Percentiles rank a stretch among this genome's conserved stretches.
These are phyloP conservation scores for Suillus subalutaceus DNA, from an alignment of 768 basidiomycete species.

Conservation along the genomic window DNA sequence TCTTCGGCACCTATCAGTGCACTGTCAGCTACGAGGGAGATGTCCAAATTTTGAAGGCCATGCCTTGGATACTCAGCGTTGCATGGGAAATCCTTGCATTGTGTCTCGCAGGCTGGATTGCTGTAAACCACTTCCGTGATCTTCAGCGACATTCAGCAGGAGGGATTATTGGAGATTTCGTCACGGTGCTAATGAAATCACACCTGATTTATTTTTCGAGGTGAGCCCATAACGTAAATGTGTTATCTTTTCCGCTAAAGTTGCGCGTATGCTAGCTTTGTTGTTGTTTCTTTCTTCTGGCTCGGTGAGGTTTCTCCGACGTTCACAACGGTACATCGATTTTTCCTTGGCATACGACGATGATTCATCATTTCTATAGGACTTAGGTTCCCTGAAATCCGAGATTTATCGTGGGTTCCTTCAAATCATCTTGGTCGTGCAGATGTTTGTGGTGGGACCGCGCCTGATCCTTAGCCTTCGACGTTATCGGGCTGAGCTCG, in stretches of 20 bases:
- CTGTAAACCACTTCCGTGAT: background rate
- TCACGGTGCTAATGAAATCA: background rate
- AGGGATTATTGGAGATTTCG: background rate
- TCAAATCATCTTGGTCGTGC: background rate
- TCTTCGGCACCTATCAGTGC: conserved; percentile 2
- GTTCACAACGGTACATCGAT: background rate
- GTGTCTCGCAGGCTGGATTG: background rate
- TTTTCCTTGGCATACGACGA: background rate
- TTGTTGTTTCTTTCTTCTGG: background rate
- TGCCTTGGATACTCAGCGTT: background rate
- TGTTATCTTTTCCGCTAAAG: background rate
- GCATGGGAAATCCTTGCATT: background rate
- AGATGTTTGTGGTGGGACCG: background rate
- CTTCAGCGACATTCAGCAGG: background rate
- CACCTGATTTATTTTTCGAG: background rate
- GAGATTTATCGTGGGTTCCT: background rate
- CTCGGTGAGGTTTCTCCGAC: background rate
- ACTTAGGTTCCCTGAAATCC: background rate
- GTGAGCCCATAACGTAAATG: background rate
- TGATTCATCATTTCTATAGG: background rate
- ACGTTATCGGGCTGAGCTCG: background rate
- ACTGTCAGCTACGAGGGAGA: background rate
- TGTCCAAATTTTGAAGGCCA: background rate
- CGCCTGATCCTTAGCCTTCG: background rate
- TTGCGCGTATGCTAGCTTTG: background rate